Conservation (phyloP, 257 asterid species). For the Thymus quinquecostatus region DNA sequence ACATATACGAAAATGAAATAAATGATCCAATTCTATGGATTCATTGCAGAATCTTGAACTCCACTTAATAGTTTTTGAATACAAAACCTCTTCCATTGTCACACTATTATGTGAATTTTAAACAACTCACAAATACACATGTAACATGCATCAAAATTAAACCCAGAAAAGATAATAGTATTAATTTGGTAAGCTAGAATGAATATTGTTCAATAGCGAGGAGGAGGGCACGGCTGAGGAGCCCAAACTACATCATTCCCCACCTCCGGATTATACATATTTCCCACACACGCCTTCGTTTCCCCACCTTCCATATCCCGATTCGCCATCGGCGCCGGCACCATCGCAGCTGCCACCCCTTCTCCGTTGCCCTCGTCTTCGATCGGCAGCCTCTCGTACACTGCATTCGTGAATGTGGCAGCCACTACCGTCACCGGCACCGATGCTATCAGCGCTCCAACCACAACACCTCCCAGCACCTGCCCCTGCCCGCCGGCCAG, state of each 20-base stretch:
- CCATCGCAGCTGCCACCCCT: slow-evolving; percentile 33
- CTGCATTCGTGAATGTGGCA: slow-evolving; percentile 65
- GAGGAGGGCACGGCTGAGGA: slow-evolving; percentile 58
- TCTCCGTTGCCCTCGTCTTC: slow-evolving; percentile 47
- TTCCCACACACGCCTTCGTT: slow-evolving; percentile 27
- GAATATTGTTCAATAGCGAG: slow-evolving; percentile 34
- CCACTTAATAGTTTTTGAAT: background rate
- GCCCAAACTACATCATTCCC: slow-evolving; percentile 59
- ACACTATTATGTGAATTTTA: background rate
- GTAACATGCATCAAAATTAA: background rate
- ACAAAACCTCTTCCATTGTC: background rate
- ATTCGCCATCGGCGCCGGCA: background rate
- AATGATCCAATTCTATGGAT: too few species aligned
- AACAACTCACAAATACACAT: background rate
- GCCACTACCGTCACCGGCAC: slow-evolving; percentile 77
- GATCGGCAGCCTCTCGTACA: slow-evolving; percentile 67
- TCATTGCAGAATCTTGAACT: background rate
- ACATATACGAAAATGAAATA: too few species aligned
- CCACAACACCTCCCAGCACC: slow-evolving; percentile 72
- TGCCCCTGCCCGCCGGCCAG: slow-evolving; percentile 80
- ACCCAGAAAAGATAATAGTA: background rate
- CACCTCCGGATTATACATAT: slow-evolving; percentile 50
- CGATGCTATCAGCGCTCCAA: slow-evolving; percentile 56
- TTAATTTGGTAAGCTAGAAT: background rate
- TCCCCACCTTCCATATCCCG: slow-evolving; percentile 33